Percentiles rank a stretch among this genome's conserved stretches.
Evolutionary conservation across 768 basidiomycete species (phyloP).

Genomic region (Cyclocybe cylindracea): DNA sequence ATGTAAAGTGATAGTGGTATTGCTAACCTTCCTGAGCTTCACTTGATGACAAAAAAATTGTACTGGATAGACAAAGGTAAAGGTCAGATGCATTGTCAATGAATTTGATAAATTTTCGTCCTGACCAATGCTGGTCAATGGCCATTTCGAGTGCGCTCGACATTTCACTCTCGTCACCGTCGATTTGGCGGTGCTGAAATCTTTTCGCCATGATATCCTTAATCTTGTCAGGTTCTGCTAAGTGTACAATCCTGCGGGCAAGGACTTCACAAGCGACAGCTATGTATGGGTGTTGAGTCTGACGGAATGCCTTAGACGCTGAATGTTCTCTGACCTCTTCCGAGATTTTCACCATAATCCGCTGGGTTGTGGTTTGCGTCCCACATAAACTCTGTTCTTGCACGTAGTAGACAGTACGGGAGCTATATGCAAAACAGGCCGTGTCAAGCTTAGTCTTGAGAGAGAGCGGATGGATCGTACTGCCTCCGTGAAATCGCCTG

Average conservation of each 20-base stretch:
- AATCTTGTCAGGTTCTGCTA: slow-evolving; percentile 60
- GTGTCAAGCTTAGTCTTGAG: not conserved
- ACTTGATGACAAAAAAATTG: slow-evolving; percentile 81
- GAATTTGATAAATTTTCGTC: not conserved
- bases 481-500: slow-evolving; percentile 86
- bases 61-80: slow-evolving; percentile 36
- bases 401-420: slow-evolving; percentile 79
- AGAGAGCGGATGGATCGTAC: slow-evolving; percentile 41
- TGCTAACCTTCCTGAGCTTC: slow-evolving; percentile 79
- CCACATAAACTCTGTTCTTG: slow-evolving; percentile 76
- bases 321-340: slow-evolving; percentile 56
- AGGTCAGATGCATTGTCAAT: no score
- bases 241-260: slow-evolving; percentile 78
- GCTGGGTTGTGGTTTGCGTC: slow-evolving; percentile 83
- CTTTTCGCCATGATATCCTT: slow-evolving; percentile 76
- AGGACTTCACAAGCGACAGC: slow-evolving; percentile 85
- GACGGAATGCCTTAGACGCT: not conserved
- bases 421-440: slow-evolving; percentile 43
- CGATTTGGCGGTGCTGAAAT: slow-evolving; percentile 67
- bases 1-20: not conserved
- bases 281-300: slow-evolving; percentile 24
- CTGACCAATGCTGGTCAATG: slow-evolving; percentile 88
- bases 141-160: slow-evolving; percentile 84
- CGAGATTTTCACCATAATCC: slow-evolving; percentile 83
- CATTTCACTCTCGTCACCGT: slow-evolving; percentile 76